Conservation (phyloP, 2,329 filamentous ascomycete species). For the Stemphylium vesicarium region DNA sequence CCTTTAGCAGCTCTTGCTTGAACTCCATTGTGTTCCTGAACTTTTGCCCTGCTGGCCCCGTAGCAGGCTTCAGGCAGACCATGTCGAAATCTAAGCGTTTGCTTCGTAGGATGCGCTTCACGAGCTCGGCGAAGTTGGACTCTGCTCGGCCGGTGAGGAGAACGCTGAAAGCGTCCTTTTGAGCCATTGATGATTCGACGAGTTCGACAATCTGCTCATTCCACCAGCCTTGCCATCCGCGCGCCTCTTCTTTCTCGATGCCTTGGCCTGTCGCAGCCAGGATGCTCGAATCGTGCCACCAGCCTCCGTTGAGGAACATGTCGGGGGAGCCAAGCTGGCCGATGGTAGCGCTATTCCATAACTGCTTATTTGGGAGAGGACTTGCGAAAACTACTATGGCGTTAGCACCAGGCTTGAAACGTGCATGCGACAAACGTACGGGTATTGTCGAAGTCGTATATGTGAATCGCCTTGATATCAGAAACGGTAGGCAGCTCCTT, state of each 20-base stretch:
- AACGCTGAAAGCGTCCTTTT: conserved; percentile 83
- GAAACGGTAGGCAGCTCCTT: conserved; percentile 74
- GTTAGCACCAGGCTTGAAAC: conserved; percentile 10
- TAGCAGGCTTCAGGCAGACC: conserved; percentile 82
- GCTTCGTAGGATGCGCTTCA: conserved; percentile 80
- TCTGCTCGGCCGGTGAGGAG: conserved; percentile 88
- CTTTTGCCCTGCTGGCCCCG: conserved; percentile 77
- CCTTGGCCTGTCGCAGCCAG: conserved; percentile 86
- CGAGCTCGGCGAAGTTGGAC: conserved; percentile 74
- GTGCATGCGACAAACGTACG: conserved; percentile 58
- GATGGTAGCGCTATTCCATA: conserved; percentile 83
- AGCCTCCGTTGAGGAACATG: conserved; percentile 81
- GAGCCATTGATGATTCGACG: conserved; percentile 78
- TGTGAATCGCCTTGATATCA: conserved; percentile 78
- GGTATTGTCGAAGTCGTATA: conserved; percentile 99
- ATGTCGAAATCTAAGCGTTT: conserved; percentile 87
- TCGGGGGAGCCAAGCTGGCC: conserved; percentile 78
- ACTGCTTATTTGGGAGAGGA: conserved; percentile 82
- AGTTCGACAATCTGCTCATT: conserved; percentile 87
- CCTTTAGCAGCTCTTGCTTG: conserved; percentile 83
- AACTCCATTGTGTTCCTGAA: conserved; percentile 88
- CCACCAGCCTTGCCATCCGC: conserved; percentile 94
- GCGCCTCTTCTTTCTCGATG: conserved; percentile 77
- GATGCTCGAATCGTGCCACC: conserved; percentile 95
- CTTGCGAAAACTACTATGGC: conserved; percentile 77